Base-by-base conservation (phyloP, 2,329 filamentous ascomycete species). In the Aspergillus quadricinctus region DNA sequence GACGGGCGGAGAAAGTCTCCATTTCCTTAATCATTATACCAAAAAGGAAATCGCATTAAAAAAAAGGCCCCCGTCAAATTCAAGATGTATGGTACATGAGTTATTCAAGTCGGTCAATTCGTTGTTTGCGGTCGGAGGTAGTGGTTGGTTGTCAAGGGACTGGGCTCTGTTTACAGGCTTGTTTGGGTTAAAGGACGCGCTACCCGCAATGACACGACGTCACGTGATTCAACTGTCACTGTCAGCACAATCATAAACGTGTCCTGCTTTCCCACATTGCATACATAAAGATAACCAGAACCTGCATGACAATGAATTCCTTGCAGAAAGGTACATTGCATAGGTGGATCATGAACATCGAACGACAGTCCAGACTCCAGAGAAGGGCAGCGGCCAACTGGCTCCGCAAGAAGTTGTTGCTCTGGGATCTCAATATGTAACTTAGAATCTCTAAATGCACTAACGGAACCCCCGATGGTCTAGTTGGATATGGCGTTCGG, bases 1-100 rank as follows among this genome's bases (percentile, higher is more conserved):
- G 77, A 49, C 94, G 90, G 65, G 86, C 88, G 62, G 91, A 86
- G 62, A 86, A 87, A 17, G 88, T 88, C 64, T 81, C 78, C 77
- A 83, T 80, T 57, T 74, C 74, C 17, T 74, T 61, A 52, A 57
- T 58, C 67, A 70, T 72, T 52, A 35, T 59, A 31, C 54, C 14
- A 17, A 41, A 19, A 52, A 31, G 11, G n/a, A 10, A 45, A 19
- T 9, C 41, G n/a, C 35, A 52, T 31, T 21, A 17, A n/a, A 11
- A 37, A 23, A 5, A 27, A 35, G 0, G 31, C 10, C 10, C 5
- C 17, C 25, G 10, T 14, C n/a, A 52, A 45, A 25, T 45, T 46
- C 21, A 46, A 45, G 9, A 11, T 14, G 10, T 46, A 23, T 7
- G 21, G 43, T 14, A 27, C 21, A 46, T 46, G 11, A 46, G 43